Conservation (phyloP, 163 green algal genomes). For the Scenedesmus sp. region DNA sequence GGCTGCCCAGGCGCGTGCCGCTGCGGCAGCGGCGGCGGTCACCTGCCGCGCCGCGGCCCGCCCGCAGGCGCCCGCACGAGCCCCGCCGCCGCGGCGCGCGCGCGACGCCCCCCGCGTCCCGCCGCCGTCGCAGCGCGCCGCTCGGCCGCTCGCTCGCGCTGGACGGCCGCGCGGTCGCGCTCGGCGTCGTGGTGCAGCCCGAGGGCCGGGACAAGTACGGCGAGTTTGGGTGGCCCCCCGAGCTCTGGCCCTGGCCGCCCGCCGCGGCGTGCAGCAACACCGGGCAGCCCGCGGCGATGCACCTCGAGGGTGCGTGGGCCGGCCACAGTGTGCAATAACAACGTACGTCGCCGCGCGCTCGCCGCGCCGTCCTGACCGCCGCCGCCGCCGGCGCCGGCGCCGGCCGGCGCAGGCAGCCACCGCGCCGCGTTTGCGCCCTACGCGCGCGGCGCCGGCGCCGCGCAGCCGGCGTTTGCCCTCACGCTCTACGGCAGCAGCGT, state of each 20-base stretch:
- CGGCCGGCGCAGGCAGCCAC: background rate
- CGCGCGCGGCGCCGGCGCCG: background rate
- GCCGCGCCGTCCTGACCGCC: background rate
- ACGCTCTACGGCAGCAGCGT: background rate
- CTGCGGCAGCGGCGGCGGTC: no score
- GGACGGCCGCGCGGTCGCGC: background rate
- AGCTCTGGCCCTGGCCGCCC: conserved; percentile 46
- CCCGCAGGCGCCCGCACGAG: no score
- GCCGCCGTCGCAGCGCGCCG: no score
- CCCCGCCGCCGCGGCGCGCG: no score
- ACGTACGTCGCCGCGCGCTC: no score
- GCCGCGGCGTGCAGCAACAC: conserved; percentile 19
- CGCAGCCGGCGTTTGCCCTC: background rate
- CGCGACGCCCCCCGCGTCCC: no score
- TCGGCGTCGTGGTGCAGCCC: background rate
- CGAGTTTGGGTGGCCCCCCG: conserved; percentile 38
- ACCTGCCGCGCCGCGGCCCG: no score
- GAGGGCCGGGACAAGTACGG: conserved; percentile 2
- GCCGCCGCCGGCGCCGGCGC: background rate
- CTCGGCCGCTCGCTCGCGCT: no score
- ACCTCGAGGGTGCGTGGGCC: conserved; percentile 6
- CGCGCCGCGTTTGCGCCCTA: background rate
- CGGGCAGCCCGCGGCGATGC: background rate
- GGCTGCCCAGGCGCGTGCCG: conserved; percentile 14
- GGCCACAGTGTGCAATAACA: no score